A percentile compares a stretch with the other conserved stretches of the same genome.
phyloP scores from a whole-genome alignment of 169 alveolate genomes.

The Plasmodium vivax region DNA sequence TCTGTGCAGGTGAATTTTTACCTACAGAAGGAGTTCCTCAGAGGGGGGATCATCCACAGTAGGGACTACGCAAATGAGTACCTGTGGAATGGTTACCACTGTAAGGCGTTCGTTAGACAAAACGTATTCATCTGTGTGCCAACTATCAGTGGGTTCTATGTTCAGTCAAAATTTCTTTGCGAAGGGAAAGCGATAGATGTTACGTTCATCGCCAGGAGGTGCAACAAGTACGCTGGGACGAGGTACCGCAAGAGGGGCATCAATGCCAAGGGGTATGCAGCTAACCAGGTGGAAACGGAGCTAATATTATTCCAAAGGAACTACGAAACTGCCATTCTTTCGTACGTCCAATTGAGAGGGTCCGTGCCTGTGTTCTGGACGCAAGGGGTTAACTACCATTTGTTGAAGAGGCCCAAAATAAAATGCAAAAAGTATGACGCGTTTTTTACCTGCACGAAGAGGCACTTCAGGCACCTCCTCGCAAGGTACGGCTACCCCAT shows the following conservation, averaged over 20 bases:
- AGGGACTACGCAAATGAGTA: conserved; percentile 61
- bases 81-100: conserved; percentile 78
- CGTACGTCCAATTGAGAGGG: conserved; percentile 95
- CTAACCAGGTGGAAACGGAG: conserved; percentile 97
- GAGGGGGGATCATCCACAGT: conserved; percentile 69
- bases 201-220: conserved; percentile 92
- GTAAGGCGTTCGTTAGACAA: conserved; percentile 23
- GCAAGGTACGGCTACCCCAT: conserved; percentile 80
- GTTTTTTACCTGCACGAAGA: conserved; percentile 83
- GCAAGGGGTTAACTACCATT: conserved; percentile 80
- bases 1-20: conserved; percentile 75
- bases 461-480: conserved; percentile 64
- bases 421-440: conserved; percentile 84
- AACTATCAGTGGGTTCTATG: conserved; percentile 80
- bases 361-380: conserved; percentile 96
- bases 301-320: conserved; percentile 86
- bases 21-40: conserved; percentile 10
- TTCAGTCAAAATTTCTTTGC: conserved; percentile 64
- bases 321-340: conserved; percentile 82
- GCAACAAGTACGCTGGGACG: conserved; percentile 95
- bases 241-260: conserved; percentile 95
- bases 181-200: conserved; percentile 76
- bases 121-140: conserved; percentile 50
- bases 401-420: conserved; percentile 80
- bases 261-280: conserved; percentile 87